These are phyloP conservation scores for Pleurotus cornucopiae DNA, from an alignment of 768 basidiomycete genomes.

Conservation along the genomic window DNA sequence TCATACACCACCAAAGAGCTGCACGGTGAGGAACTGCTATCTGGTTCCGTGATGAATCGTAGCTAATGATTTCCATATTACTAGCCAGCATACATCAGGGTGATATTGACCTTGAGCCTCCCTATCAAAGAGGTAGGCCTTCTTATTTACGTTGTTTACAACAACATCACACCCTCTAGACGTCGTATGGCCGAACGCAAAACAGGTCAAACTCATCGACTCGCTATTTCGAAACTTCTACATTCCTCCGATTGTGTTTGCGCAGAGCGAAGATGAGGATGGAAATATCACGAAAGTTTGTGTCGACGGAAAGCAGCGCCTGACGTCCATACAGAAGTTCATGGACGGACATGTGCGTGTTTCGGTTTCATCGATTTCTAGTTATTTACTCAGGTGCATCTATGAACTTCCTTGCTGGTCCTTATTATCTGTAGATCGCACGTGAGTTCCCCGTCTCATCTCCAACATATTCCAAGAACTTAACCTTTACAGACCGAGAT, in stretches of 20 bases:
- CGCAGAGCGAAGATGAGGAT: constrained; percentile 48
- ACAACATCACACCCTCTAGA: constrained; percentile 32
- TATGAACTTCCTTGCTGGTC: constrained; percentile 20
- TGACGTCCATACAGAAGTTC: constrained; percentile 78
- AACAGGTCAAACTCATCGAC: constrained; percentile 71
- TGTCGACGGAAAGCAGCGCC: constrained; percentile 81
- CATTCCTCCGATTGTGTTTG: constrained; percentile 78
- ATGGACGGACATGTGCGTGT: constrained; percentile 62
- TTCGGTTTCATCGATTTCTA: too few species aligned
- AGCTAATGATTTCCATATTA: constrained; percentile 3
- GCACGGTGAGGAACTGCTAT: constrained; percentile 33
- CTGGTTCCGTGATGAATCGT: neutral
- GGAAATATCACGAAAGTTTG: constrained; percentile 56
- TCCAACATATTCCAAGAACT: too few species aligned
- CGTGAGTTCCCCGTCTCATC: constrained; percentile 12
- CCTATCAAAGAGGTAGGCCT: constrained; percentile 67
- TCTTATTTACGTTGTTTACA: neutral
- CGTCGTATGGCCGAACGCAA: constrained; percentile 70
- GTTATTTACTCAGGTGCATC: too few species aligned
- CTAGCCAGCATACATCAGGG: constrained; percentile 66
- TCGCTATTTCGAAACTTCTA: constrained; percentile 77
- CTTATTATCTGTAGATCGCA: constrained; percentile 40
- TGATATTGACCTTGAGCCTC: constrained; percentile 62
- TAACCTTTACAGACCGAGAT: constrained; percentile 44
- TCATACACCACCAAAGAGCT: constrained; percentile 41